Conservation (phyloP, 2,329 filamentous ascomycete genomes). For the Neoarthrinium moseri region DNA sequence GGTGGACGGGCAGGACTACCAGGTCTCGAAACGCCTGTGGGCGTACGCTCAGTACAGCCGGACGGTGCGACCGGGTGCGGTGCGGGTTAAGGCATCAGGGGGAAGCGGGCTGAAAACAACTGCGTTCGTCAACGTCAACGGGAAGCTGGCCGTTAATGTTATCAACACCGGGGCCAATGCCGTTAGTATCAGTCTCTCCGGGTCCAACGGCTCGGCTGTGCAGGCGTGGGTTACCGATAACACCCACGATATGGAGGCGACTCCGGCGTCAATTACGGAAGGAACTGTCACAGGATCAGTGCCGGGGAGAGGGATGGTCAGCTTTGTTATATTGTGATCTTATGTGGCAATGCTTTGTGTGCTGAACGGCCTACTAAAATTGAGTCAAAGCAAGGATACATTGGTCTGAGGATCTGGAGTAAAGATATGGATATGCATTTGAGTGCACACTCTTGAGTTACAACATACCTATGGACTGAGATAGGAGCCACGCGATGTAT, state of each 20-base stretch:
- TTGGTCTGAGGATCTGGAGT: too few species aligned
- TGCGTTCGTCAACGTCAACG: conserved; percentile 32
- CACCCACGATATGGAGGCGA: conserved; percentile 19
- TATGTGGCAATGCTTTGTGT: too few species aligned
- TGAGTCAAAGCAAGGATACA: too few species aligned
- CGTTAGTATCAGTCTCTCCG: conserved; percentile 27
- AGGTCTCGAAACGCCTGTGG: conserved; percentile 21
- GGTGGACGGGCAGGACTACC: conserved; percentile 19
- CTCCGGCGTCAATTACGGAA: conserved; percentile 13
- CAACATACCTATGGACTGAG: too few species aligned
- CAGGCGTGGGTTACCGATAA: conserved; percentile 37
- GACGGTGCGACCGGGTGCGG: conserved; percentile 27
- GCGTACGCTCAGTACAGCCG: conserved; percentile 28
- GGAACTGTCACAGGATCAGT: conserved; percentile 19
- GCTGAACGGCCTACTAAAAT: too few species aligned
- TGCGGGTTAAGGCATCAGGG: conserved; percentile 22
- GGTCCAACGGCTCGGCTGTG: conserved; percentile 23
- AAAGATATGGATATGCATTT: too few species aligned
- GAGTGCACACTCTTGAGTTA: too few species aligned
- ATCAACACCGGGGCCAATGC: conserved; percentile 16
- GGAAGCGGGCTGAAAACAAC: conserved; percentile 11
- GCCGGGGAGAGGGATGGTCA: conserved; percentile 13
- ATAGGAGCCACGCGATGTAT: too few species aligned
- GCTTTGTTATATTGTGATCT: conserved; percentile 14
- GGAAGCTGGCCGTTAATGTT: conserved; percentile 19